Evolutionary conservation across 1,139 yeast species (phyloP).

Genomic region (Kurtzmaniella quercitrusa): DNA sequence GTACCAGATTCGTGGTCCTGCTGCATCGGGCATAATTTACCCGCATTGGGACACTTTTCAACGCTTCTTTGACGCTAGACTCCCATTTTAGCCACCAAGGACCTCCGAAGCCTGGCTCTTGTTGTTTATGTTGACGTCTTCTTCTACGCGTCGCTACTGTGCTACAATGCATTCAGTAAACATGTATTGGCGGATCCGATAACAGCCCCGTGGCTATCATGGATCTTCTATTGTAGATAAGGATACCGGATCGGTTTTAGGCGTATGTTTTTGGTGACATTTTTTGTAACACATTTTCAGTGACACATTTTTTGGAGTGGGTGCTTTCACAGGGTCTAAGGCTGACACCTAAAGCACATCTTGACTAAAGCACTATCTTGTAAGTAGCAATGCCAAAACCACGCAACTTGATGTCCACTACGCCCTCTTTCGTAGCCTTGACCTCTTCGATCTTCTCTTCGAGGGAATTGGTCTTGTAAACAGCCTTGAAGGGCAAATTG

Average conservation of each 20-base stretch:
- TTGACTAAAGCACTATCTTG: conserved; percentile 35
- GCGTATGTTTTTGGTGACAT: neutral
- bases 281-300: no score
- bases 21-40: neutral
- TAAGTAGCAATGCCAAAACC: conserved; percentile 79
- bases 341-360: no score
- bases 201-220: no score
- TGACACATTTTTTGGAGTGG: no score
- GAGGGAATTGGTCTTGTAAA: conserved; percentile 60
- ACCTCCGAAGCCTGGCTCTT: no score
- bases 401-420: conserved; percentile 47
- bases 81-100: conserved; percentile 1
- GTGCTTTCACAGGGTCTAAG: no score
- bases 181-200: neutral
- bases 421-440: conserved; percentile 20
- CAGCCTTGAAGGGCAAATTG: conserved; percentile 42
- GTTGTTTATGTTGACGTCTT: neutral
- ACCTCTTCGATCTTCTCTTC: conserved; percentile 52
- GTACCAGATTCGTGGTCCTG: neutral
- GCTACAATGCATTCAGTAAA: conserved; percentile 9
- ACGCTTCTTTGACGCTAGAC: neutral
- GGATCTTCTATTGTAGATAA: no score
- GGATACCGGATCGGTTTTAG: neutral
- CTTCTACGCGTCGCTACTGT: conserved; percentile 1
- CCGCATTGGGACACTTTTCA: neutral